Evolutionary conservation across 2,329 filamentous ascomycete species (phyloP), one percentile per base, ranked within the genome.

Genomic region (Penicillium sp.): DNA sequence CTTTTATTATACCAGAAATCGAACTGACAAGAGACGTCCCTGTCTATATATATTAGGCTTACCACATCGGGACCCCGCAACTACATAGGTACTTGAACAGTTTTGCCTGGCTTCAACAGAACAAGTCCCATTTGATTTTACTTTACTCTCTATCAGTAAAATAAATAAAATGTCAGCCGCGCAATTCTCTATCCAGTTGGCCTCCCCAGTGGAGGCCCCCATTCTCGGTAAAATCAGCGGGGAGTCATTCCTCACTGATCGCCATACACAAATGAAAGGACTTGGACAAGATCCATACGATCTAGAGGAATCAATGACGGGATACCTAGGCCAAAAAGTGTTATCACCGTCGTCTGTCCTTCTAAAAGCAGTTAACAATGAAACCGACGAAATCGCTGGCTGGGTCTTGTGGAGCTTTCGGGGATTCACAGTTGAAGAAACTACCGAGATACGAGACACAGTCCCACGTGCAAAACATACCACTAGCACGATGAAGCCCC

Each of bases 181-280:
- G 14, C 28, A 11, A 9, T 40, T 40, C 14, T 50, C 47, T 20
- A 50, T 50, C 28, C 14, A 16, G 5, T 11, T 38, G 6, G 30
- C 33, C 14, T 50, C 47, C 47, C 5, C 20, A 12, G 11, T 4
- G 11, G 47, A 50, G 20, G 33, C 47, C 11, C 12, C 21, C 21
- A 50, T 21, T 38, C 47, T 50, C 21, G 30, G 47, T 11, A 38
- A 40, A 24, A 50, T 50, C 33, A 50, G 47, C 28, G n/a, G 47
- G 2, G 47, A 50, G 23, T 50, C 47, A 21, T 50, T 50, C n/a
- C 33, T 50, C 47, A 50, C 33, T 50, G 47, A 50, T 12, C 47
- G 30, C 33, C 30, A 40, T 26, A 50, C 47, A 40, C 47, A 50
- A 40, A 50, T 50, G 47, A 40, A 50, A 50, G n/a, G 47, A n/a